A percentile compares a stretch with the other conserved stretches of the same genome.
Conservation (phyloP, 2,329 filamentous ascomycete genomes). For the Fusarium cyanostomum region DNA sequence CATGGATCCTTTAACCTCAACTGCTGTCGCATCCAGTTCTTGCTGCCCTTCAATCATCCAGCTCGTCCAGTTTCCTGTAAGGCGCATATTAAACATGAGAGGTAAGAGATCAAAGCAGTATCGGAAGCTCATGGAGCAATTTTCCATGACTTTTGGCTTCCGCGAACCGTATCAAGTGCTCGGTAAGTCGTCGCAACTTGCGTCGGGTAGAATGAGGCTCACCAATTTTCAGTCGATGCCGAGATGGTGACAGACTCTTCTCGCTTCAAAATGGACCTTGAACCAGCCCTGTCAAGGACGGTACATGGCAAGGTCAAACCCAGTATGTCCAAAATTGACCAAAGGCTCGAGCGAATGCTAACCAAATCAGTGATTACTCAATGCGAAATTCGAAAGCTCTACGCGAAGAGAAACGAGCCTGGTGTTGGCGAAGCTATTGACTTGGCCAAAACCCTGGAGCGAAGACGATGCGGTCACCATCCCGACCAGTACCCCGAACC, state of each 20-base stretch:
- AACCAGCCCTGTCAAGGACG: slow-evolving; percentile 79
- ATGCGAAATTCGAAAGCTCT: slow-evolving; percentile 83
- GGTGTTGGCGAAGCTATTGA: slow-evolving; percentile 71
- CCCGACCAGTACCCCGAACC: slow-evolving; percentile 76
- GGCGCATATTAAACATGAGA: slow-evolving; percentile 51
- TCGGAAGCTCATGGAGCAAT: slow-evolving; percentile 91
- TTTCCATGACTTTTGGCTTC: slow-evolving; percentile 87
- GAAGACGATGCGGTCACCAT: slow-evolving; percentile 81
- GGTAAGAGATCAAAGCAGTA: slow-evolving; percentile 65
- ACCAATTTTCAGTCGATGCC: slow-evolving; percentile 71
- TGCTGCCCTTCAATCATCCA: slow-evolving; percentile 3
- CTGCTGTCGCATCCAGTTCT: slow-evolving; percentile 10
- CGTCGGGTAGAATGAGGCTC: slow-evolving; percentile 25
- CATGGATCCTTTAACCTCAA: slow-evolving; percentile 14
- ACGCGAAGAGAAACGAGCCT: slow-evolving; percentile 67
- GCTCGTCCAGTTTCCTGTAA: background rate
- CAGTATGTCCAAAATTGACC: slow-evolving; percentile 59
- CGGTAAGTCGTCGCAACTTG: slow-evolving; percentile 54
- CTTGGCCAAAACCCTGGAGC: slow-evolving; percentile 78
- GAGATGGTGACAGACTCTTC: slow-evolving; percentile 84
- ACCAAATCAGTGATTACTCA: slow-evolving; percentile 75
- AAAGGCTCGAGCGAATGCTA: slow-evolving; percentile 25
- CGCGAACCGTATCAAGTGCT: slow-evolving; percentile 94
- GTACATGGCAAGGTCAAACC: slow-evolving; percentile 88
- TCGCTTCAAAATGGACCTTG: slow-evolving; percentile 89